Evolutionary conservation across 805 yeast genomes (phyloP), one percentile per base, ranked within the genome.

Genomic region (Sugiyamaella valdiviana): DNA sequence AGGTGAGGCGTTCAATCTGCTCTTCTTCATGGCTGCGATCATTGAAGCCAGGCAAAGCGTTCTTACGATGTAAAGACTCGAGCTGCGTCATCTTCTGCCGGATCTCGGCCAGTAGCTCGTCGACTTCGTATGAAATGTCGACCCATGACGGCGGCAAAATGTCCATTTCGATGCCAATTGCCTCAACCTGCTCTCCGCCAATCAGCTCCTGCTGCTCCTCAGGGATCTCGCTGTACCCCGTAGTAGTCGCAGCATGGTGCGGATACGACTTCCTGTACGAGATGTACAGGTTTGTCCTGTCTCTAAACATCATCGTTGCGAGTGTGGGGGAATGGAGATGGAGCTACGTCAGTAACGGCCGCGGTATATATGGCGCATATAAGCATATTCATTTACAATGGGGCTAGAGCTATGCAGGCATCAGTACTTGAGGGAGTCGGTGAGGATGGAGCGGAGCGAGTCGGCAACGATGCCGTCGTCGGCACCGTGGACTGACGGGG

Each of bases 181-280:
- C 56, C 12, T 54, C 61, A 19, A 37, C 54, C 6, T 52, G 57
- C 1, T 61, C 62, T 36, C 51, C 57, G 12, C 58, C 51, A 15
- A 82, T 76, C 48, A 83, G 72, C 19, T 83, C 82, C 60, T 75
- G 80, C 59, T 79, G 85, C 54, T 80, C 83, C 36, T 76, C 81
- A 16, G 68, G 66, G 16, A 74, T 57, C 4, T 60, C 58, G 32
- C 71, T 71, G 19, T 68, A 61, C 48, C 57, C 47, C 51, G 37
- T 53, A 5, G 42, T 50, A 15, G 54, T 54, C 15, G 50, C 54
- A 19, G 70, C 68, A 52, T 75, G 78, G 56, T 89, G 89, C 0
- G 95, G 95, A 49, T 82, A 83, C 9, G 98, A 89, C 51, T 93
- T 79, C 54, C 99, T 79, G 63, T 85, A 91, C 41, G 97, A 88